Evolutionary conservation across 2,329 filamentous ascomycete species (phyloP).

Genomic region (Xylaria sp.): DNA sequence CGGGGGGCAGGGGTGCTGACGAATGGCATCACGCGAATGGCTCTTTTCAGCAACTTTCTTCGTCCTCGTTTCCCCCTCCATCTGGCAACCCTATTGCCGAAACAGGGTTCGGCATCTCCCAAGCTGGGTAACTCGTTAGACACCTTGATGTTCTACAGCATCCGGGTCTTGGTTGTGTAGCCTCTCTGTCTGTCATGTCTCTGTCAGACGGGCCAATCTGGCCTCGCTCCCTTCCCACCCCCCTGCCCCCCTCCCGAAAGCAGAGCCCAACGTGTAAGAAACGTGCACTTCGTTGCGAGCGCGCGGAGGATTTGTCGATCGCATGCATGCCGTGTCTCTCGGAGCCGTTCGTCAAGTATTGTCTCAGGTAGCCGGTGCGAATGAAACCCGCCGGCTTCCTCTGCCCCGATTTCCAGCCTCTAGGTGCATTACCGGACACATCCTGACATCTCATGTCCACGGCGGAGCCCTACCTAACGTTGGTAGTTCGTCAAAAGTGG

Average conservation of each 20-base stretch:
- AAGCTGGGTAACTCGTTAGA: constrained; percentile 10
- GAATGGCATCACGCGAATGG: constrained; percentile 17
- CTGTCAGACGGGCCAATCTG: constrained; percentile 17
- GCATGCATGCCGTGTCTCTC: constrained; percentile 14
- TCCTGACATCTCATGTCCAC: constrained; percentile 1
- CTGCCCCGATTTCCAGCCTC: constrained; percentile 20
- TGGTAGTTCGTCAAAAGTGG: constrained; percentile 6
- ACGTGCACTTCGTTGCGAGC: constrained; percentile 25
- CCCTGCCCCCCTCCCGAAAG: constrained; percentile 5
- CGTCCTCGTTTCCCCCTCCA: constrained; percentile 1
- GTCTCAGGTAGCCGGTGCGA: constrained; percentile 19
- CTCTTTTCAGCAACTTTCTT: constrained; percentile 11
- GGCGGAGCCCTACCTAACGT: constrained; percentile 11
- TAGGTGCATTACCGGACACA: constrained; percentile 11
- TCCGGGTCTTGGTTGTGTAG: constrained; percentile 16
- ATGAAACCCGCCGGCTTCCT: constrained; percentile 14
- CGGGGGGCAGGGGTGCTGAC: constrained; percentile 20
- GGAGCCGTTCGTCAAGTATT: constrained; percentile 18
- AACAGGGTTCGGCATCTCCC: constrained; percentile 24
- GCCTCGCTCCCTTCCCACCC: constrained; percentile 7
- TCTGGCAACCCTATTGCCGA: constrained; percentile 20
- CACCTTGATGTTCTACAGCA: constrained; percentile 15
- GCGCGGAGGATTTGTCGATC: constrained; percentile 27
- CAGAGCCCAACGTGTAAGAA: constrained; percentile 25
- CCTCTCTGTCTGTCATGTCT: no score